Evolutionary conservation across 2,329 filamentous ascomycete genomes (phyloP).

Genomic region (Claviceps lovelessii): DNA sequence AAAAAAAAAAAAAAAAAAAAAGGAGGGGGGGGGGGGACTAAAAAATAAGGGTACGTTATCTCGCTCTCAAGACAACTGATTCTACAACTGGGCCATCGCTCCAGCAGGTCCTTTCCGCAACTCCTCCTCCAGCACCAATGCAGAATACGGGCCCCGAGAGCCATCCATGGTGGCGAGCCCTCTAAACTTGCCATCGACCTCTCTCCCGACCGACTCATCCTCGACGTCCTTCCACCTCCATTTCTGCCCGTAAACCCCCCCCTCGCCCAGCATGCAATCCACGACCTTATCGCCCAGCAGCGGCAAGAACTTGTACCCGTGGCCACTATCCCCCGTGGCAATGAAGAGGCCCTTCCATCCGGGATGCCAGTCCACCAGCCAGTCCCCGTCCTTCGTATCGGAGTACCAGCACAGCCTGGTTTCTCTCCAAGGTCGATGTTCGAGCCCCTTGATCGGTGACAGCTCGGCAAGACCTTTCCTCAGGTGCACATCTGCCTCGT

Average conservation of each 20-base stretch:
- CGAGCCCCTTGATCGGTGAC: slow-evolving; percentile 41
- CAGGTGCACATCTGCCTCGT: slow-evolving; percentile 47
- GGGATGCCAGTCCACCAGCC: slow-evolving; percentile 57
- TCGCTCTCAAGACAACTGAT: not conserved
- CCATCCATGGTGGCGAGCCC: slow-evolving; percentile 37
- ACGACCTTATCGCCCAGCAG: slow-evolving; percentile 48
- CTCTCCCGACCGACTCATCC: slow-evolving; percentile 19
- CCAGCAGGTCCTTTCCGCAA: slow-evolving; percentile 11
- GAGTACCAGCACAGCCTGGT: slow-evolving; percentile 64
- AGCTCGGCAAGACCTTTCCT: slow-evolving; percentile 46
- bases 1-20: slow-evolving; percentile 12
- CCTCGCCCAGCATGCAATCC: slow-evolving; percentile 35
- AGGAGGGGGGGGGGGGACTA: too few species aligned
- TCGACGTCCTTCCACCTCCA: slow-evolving; percentile 50
- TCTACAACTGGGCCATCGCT: not conserved
- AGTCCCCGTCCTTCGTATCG: slow-evolving; percentile 58
- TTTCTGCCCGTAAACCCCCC: slow-evolving; percentile 38
- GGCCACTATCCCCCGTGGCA: slow-evolving; percentile 48
- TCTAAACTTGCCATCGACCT: slow-evolving; percentile 22
- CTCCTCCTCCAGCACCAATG: slow-evolving; percentile 32
- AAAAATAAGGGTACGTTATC: too few species aligned
- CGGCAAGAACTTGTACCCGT: slow-evolving; percentile 56
- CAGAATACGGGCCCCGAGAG: slow-evolving; percentile 33
- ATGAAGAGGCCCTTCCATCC: slow-evolving; percentile 43
- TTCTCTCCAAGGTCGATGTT: slow-evolving; percentile 43